Percentiles rank a stretch among this genome's conserved stretches.
These are phyloP conservation scores for Pseudonectria foliicola DNA, from an alignment of 2,329 filamentous ascomycete genomes.

Conservation along the genomic window DNA sequence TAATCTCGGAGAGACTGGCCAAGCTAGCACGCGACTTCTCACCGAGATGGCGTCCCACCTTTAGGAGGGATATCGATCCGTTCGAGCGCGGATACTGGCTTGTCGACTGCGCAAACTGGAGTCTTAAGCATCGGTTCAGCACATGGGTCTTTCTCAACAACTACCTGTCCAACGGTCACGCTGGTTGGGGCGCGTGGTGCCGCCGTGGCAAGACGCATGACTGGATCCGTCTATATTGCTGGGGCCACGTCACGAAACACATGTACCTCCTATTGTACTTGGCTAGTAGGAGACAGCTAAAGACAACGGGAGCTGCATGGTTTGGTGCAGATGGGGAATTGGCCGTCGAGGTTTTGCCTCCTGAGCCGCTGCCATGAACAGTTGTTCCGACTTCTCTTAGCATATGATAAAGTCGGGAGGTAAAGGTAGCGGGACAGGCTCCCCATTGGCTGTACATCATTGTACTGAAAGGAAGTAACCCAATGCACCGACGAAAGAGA, in stretches of 20 bases:
- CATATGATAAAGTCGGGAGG: no score
- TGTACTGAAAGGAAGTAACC: no score
- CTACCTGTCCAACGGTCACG: slow-evolving; percentile 49
- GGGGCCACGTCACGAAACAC: slow-evolving; percentile 66
- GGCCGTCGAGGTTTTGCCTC: slow-evolving; percentile 31
- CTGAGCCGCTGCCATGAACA: slow-evolving; percentile 11
- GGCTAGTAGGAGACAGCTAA: slow-evolving; percentile 57
- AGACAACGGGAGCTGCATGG: slow-evolving; percentile 55
- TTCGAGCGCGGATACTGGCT: slow-evolving; percentile 77
- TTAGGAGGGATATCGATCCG: slow-evolving; percentile 28
- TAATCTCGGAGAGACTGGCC: slow-evolving; percentile 53
- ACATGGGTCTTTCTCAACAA: slow-evolving; percentile 58
- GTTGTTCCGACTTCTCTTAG: no score
- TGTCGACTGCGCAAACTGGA: slow-evolving; percentile 53
- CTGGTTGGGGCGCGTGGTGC: slow-evolving; percentile 63
- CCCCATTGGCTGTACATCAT: no score
- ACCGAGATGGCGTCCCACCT: slow-evolving; percentile 45
- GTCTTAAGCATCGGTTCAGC: slow-evolving; percentile 35
- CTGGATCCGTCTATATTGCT: slow-evolving; percentile 65
- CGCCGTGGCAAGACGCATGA: slow-evolving; percentile 31
- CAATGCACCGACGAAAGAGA: no score
- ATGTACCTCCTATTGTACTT: slow-evolving; percentile 70
- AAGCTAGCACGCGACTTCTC: slow-evolving; percentile 41
- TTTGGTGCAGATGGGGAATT: slow-evolving; percentile 55
- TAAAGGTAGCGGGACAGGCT: no score